Base-by-base conservation (phyloP, 2,329 filamentous ascomycete genomes). In the Apiospora hydei region DNA sequence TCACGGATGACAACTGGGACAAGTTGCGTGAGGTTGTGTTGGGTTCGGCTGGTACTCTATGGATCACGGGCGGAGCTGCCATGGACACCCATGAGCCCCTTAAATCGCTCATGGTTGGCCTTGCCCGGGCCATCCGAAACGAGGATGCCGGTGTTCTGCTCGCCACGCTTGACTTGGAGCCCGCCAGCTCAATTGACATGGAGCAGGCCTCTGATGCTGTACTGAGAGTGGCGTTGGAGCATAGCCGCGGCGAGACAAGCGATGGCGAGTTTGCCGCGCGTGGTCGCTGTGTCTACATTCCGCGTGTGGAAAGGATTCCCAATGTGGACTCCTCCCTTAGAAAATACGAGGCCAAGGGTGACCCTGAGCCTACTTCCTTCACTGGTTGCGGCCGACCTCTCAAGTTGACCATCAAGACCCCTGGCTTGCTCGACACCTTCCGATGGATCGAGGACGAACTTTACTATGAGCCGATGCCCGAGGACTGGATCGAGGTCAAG, bases 401-500 rank as follows among this genome's bases (percentile, higher is more conserved):
- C n/a, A 49, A 71, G 6, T 68, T 83, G 30, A 80, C 77, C 0
- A 77, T 83, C 8, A 79, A 82, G 70, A 77, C 75, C 57, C 81
- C 81, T 0, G 81, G 79, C 6, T 75, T 76, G 0, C 64, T 71
- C n/a, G 70, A 71, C 64, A 68, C 61, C 18, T 64, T 64, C 57
- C 57, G 57, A 13, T 64, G 57, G 57, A 64, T 64, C 34, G 57
- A 64, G 10, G 57, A 64, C 34, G 57, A 64, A 18, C 1, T 41
- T 2, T 64, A 64, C 34, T 64, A 64, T 4, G 57, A 64, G 57
- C 57, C 57, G 3, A 41, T 64, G 34, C 57, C 57, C 2, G 57
- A 64, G 34, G 57, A 64, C 10, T 64, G 57, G 57, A 41, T 87
- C 4, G 81, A 84, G 18, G 79, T 87, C 18, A 72, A 77, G 16